Percentiles rank a stretch among this genome's conserved stretches.
Evolutionary conservation across 163 green algal genomes (phyloP).

Genomic region (Scenedesmus sp.): DNA sequence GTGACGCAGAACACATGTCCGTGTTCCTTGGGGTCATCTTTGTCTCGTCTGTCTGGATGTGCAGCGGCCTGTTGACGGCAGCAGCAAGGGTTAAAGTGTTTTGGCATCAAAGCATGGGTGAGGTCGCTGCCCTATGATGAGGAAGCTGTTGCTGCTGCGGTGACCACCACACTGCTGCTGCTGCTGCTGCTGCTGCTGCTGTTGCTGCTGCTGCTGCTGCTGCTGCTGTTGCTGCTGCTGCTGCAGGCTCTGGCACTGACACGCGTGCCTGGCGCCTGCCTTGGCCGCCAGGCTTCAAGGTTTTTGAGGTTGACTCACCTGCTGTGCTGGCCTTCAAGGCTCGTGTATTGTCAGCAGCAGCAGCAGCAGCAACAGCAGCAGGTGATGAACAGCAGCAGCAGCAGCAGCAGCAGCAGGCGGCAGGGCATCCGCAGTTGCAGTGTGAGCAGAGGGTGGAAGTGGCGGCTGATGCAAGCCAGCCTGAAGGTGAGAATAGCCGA

Average conservation of each 20-base stretch:
- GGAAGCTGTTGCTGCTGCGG: neutral
- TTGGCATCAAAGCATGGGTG: neutral
- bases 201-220: neutral
- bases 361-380: neutral
- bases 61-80: neutral
- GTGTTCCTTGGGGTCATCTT: no score
- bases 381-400: neutral
- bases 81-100: neutral
- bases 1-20: neutral
- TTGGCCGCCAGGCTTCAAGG: constrained; percentile 4
- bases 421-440: neutral
- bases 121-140: neutral
- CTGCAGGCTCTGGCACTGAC: constrained; percentile 37
- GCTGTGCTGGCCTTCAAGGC: constrained; percentile 32
- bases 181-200: neutral
- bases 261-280: constrained; percentile 36
- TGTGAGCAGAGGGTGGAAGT: constrained; percentile 22
- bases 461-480: constrained; percentile 28
- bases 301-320: constrained; percentile 42
- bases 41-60: no score
- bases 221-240: constrained; percentile 1
- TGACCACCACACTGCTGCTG: neutral
- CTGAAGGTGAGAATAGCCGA: neutral
- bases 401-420: neutral
- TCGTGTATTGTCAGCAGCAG: neutral